Evolutionary conservation across 768 basidiomycete genomes (phyloP).

Genomic region (Boletus rufocinnamomeus): DNA sequence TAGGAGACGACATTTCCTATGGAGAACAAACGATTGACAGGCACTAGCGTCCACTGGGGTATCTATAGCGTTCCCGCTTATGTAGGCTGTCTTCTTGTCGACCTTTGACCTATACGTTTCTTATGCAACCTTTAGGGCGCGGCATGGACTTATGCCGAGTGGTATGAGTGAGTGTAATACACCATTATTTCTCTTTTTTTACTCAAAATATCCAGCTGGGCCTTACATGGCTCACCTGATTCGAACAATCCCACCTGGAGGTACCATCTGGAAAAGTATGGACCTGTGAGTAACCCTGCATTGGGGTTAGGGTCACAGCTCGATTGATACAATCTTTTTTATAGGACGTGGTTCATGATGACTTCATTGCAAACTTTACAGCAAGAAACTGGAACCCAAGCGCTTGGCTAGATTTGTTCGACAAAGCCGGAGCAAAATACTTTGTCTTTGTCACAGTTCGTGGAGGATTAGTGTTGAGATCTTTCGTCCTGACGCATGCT

Average conservation of each 20-base stretch:
- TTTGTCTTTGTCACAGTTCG: slow-evolving; percentile 57
- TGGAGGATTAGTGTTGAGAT: neutral
- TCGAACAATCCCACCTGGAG: slow-evolving; percentile 45
- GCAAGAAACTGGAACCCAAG: slow-evolving; percentile 55
- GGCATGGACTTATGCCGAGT: slow-evolving; percentile 47
- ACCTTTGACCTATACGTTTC: neutral
- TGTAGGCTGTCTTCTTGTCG: slow-evolving; percentile 16
- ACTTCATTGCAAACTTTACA: slow-evolving; percentile 57
- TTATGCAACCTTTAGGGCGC: slow-evolving; percentile 38
- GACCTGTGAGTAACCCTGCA: slow-evolving; percentile 22
- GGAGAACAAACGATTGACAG: slow-evolving; percentile 3
- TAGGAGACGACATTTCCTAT: neutral
- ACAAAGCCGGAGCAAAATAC: slow-evolving; percentile 59
- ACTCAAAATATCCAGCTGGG: slow-evolving; percentile 31
- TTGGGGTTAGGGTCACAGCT: neutral
- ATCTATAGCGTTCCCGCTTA: slow-evolving; percentile 50
- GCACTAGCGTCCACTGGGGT: slow-evolving; percentile 51
- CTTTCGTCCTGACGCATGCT: neutral
- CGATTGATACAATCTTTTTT: neutral
- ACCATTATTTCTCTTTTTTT: too few species aligned
- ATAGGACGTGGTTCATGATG: slow-evolving; percentile 54
- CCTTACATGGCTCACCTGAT: slow-evolving; percentile 40
- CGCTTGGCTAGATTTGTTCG: slow-evolving; percentile 56
- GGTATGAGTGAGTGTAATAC: slow-evolving; percentile 50
- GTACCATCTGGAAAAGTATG: slow-evolving; percentile 53